These are phyloP conservation scores for Corrigiola litoralis DNA, from an alignment of 179 eudicot genomes.

Conservation along the genomic window DNA sequence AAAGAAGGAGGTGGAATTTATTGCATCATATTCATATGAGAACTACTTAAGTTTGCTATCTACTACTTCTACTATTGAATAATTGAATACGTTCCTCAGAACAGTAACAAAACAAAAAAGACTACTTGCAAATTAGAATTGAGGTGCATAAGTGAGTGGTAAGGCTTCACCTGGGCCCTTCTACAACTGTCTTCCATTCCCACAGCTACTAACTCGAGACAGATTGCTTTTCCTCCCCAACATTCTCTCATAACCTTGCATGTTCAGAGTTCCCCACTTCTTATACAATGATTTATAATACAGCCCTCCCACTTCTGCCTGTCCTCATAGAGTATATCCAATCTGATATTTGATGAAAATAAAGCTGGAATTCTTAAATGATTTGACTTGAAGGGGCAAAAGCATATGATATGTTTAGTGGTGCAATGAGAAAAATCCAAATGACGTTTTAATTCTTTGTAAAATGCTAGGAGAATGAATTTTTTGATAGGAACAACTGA, in stretches of 20 bases:
- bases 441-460: neutral
- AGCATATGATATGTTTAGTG: slow-evolving; percentile 9
- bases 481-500: no score
- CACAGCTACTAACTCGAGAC: neutral
- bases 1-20: no score
- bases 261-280: slow-evolving; percentile 19
- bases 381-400: neutral
- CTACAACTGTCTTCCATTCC: slow-evolving; percentile 20
- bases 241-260: slow-evolving; percentile 19
- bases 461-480: neutral
- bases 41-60: no score
- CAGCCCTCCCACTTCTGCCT: neutral
- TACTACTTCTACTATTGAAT: no score
- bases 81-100: no score
- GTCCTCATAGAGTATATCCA: neutral
- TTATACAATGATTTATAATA: neutral
- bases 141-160: neutral
- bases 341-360: neutral
- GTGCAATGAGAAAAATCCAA: neutral
- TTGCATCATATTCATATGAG: no score
- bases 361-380: slow-evolving; percentile 4
- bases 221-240: slow-evolving; percentile 10
- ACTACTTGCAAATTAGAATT: no score
- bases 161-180: neutral
- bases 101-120: neutral